Conservation (phyloP, 225 moss, liverwort and hornwort genomes). For the Sphagnum contortum region DNA sequence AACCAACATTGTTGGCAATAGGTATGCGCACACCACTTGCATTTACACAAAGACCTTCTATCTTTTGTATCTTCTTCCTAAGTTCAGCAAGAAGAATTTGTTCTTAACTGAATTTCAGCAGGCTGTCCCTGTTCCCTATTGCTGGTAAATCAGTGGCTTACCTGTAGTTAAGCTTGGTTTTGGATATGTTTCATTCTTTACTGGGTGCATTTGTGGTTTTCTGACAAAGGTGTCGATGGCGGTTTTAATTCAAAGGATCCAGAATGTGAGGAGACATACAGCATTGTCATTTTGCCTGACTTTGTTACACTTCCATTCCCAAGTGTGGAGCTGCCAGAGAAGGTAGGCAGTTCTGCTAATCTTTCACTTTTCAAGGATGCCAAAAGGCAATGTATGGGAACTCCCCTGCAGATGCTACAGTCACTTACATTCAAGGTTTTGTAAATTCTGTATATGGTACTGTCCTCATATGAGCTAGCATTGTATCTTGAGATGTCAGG, state of each 20-base stretch:
- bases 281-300: constrained; percentile 68
- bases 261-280: constrained; percentile 73
- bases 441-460: too few relatives aligned
- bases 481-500: constrained; percentile 37
- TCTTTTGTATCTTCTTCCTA: background rate
- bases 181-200: background rate
- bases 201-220: background rate
- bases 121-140: too few relatives aligned
- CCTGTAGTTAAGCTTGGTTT: too few relatives aligned
- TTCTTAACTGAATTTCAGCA: too few relatives aligned
- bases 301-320: constrained; percentile 70
- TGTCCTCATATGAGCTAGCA: constrained; percentile 2
- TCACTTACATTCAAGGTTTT: too few relatives aligned
- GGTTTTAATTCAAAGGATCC: constrained; percentile 81
- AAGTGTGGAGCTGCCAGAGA: constrained; percentile 93
- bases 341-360: constrained; percentile 31
- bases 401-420: too few relatives aligned
- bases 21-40: constrained; percentile 30
- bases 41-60: background rate
- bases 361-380: too few relatives aligned
- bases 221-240: constrained; percentile 72
- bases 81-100: too few relatives aligned
- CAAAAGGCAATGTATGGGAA: too few relatives aligned
- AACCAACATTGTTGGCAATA: constrained; percentile 88
- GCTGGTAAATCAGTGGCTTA: too few relatives aligned